phyloP scores from a whole-genome alignment of 2,329 filamentous ascomycete species.

The Gliomastix tumulicola region DNA sequence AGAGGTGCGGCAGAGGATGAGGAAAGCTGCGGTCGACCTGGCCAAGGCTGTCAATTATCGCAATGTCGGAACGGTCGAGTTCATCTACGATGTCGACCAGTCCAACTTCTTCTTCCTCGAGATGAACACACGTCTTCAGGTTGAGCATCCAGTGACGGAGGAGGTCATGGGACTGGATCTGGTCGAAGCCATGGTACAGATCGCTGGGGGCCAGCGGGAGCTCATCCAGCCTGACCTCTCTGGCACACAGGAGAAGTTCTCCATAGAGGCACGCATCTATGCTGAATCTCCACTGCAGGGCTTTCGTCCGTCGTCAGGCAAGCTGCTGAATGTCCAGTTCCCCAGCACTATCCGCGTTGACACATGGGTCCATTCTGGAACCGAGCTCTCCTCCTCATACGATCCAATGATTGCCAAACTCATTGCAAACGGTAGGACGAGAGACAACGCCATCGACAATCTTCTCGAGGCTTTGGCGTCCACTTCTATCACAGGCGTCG shows the following conservation, averaged over 20 bases:
- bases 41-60: conserved; percentile 27
- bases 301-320: conserved; percentile 52
- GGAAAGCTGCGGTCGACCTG: conserved; percentile 24
- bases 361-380: conserved; percentile 61
- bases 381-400: conserved; percentile 67
- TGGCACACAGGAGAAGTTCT: no score
- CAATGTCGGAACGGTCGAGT: conserved; percentile 35
- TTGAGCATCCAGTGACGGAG: conserved; percentile 52
- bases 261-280: conserved; percentile 32
- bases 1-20: conserved; percentile 23
- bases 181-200: conserved; percentile 44
- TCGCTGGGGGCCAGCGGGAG: conserved; percentile 12
- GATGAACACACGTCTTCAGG: conserved; percentile 33
- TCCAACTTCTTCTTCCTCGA: conserved; percentile 31
- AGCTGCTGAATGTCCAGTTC: conserved; percentile 50
- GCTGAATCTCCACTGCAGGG: conserved; percentile 47
- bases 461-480: conserved; percentile 53
- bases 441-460: conserved; percentile 57
- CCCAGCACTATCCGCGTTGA: conserved; percentile 49
- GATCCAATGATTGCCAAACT: conserved; percentile 73
- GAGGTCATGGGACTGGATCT: conserved; percentile 70
- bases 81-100: conserved; percentile 20
- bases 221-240: conserved; percentile 10
- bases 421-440: conserved; percentile 55
- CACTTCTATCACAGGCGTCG: conserved; percentile 19